Percentiles rank a stretch among this genome's conserved stretches.
These are phyloP conservation scores for Yamadazyma friedrichii DNA, from an alignment of 1,139 yeast species.

Conservation along the genomic window DNA sequence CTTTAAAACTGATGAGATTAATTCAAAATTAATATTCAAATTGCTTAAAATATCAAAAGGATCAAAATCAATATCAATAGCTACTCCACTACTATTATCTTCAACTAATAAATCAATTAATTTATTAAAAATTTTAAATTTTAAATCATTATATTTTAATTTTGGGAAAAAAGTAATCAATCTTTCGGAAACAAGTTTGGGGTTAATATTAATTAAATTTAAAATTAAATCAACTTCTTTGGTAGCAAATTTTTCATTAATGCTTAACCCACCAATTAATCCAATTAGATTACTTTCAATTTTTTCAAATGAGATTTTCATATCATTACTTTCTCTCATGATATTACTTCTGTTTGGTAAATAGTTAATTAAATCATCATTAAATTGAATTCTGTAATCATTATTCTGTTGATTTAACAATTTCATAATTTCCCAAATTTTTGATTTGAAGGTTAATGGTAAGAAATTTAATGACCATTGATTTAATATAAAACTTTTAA, in stretches of 20 bases:
- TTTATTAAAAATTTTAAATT: slow-evolving; percentile 54
- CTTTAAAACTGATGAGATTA: slow-evolving; percentile 50
- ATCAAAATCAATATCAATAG: slow-evolving; percentile 38
- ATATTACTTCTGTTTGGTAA: slow-evolving; percentile 39
- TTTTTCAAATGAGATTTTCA: slow-evolving; percentile 45
- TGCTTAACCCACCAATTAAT: slow-evolving; percentile 50
- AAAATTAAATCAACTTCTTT: slow-evolving; percentile 59
- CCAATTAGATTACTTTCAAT: slow-evolving; percentile 58
- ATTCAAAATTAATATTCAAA: slow-evolving; percentile 42
- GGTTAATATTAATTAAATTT: slow-evolving; percentile 44
- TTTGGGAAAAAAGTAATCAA: slow-evolving; percentile 53
- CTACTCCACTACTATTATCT: slow-evolving; percentile 18
- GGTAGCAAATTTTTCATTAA: slow-evolving; percentile 23
- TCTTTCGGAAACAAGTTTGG: slow-evolving; percentile 54
- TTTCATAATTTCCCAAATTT: slow-evolving; percentile 31
- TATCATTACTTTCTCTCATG: slow-evolving; percentile 42
- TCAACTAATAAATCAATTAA: slow-evolving; percentile 56
- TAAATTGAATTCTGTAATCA: slow-evolving; percentile 32
- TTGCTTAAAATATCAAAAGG: slow-evolving; percentile 52
- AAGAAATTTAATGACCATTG: slow-evolving; percentile 39
- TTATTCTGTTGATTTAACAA: slow-evolving; percentile 22
- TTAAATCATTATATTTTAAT: slow-evolving; percentile 54
- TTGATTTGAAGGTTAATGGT: slow-evolving; percentile 34
- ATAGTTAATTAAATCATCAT: slow-evolving; percentile 31
- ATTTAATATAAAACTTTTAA: slow-evolving; percentile 40